Evolutionary conservation across 176 grass and related monocot species (phyloP), one percentile per base, ranked within the genome.

Genomic region (Oryza rufipogon): DNA sequence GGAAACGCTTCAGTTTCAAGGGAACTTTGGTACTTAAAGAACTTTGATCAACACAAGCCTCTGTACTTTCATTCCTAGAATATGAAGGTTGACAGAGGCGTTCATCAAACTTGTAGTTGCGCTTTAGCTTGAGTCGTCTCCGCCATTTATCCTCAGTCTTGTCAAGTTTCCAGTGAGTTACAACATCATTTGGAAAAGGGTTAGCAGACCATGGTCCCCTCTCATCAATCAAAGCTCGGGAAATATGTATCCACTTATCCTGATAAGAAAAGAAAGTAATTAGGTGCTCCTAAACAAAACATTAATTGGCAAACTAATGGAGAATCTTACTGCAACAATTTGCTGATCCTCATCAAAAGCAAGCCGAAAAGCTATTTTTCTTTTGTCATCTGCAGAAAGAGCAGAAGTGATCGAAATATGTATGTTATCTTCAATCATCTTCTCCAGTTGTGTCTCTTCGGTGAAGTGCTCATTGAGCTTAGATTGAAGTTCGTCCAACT

Each of bases 161-260:
- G 70, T 98, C 96, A 46, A 93, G 96, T 83, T 95, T 95, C 96
- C 96, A 98, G 61, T 92, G 80, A 32, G 91, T 93, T 52, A 81
- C 70, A 64, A 80, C 73, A 74, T 90, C 87, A 71, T 98, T 98
- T 83, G 96, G 96, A 83, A 98, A 98, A 77, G 96, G 91, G 70
- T 78, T 88, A 79, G 96, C 90, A 81, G 93, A 98, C 96, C 96
- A 98, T 75, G 96, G 87, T 38, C 93, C 96, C 74, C 96, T 86
- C 61, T 98, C 96, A 52, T 98, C 96, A 88, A 84, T 95, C 75
- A 98, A 77, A 83, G 87, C 93, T 73, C 96, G 92, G 32, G 83
- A 93, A 63, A 95, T 89, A 74, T 98, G 96, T 79, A 98, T 81
- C 96, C 96, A 98, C 80, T 98, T 98, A 80, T 98, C 89, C 96